Conservation (phyloP, 768 basidiomycete species). For the Trametes cinnabarina region DNA sequence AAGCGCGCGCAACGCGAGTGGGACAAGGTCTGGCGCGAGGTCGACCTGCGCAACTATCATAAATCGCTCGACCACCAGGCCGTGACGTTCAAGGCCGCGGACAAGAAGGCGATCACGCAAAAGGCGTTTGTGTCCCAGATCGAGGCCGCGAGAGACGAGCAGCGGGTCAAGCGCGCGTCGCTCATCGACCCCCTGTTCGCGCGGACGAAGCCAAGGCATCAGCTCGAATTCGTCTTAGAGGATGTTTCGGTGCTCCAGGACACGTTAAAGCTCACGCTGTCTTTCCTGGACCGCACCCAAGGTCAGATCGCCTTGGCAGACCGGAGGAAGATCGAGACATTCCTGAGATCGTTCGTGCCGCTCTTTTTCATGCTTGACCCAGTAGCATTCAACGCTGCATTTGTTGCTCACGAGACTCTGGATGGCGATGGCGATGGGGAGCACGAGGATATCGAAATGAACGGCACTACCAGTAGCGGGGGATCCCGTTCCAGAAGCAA, state of each 20-base stretch:
- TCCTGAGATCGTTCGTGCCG: conserved; percentile 52
- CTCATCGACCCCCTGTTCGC: conserved; percentile 50
- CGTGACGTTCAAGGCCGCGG: conserved; percentile 83
- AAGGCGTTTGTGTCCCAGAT: conserved; percentile 83
- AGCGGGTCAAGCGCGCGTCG: conserved; percentile 67
- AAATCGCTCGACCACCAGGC: conserved; percentile 94
- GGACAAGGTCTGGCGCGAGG: conserved; percentile 99
- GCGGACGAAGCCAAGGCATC: conserved; percentile 67
- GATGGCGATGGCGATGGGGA: conserved; percentile 55
- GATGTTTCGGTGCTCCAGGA: conserved; percentile 83
- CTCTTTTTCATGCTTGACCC: conserved; percentile 57
- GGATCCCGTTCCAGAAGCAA: conserved; percentile 37
- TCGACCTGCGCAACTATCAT: conserved; percentile 90
- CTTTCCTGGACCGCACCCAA: conserved; percentile 86
- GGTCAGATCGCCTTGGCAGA: conserved; percentile 70
- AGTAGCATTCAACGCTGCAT: conserved; percentile 65
- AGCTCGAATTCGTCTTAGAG: conserved; percentile 75
- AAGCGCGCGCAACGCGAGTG: conserved; percentile 95
- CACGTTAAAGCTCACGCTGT: conserved; percentile 81
- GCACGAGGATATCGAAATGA: conserved; percentile 40
- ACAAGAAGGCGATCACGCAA: conserved; percentile 79
- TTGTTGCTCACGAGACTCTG: conserved; percentile 53
- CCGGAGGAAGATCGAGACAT: conserved; percentile 77
- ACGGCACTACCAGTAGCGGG: conserved; percentile 27
- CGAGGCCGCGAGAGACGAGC: conserved; percentile 80